Conservation (phyloP, 2,329 filamentous ascomycete species). For the Neobulgaria alba region DNA sequence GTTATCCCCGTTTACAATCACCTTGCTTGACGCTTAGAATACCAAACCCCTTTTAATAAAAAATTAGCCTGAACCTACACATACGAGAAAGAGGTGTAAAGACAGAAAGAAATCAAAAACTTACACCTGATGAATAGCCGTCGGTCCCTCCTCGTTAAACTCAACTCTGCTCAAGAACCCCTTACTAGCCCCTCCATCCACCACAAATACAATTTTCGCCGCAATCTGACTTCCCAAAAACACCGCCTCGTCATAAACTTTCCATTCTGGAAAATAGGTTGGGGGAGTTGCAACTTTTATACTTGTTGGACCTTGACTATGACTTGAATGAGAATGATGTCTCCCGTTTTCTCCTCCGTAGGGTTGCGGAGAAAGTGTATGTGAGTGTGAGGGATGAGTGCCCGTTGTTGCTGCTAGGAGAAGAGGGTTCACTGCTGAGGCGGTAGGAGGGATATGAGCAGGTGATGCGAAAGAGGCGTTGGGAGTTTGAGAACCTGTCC, state of each 20-base stretch:
- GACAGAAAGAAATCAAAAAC: conserved; percentile 6
- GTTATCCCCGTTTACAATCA: too few species aligned
- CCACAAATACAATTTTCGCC: conserved; percentile 62
- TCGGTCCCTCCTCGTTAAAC: conserved; percentile 29
- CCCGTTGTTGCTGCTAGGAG: conserved; percentile 84
- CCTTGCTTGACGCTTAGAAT: too few species aligned
- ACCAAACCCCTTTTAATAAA: too few species aligned
- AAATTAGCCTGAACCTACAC: too few species aligned
- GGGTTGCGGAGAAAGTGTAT: conserved; percentile 32
- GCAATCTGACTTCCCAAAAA: conserved; percentile 68
- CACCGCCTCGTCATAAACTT: conserved; percentile 48
- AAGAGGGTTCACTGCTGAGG: conserved; percentile 71
- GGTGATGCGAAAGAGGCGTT: conserved; percentile 38
- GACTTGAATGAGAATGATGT: conserved; percentile 49
- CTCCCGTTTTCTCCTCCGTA: conserved; percentile 23
- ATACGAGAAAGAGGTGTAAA: too few species aligned
- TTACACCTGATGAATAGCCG: conserved; percentile 30
- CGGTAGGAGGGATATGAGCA: conserved; percentile 47
- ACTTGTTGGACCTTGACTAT: conserved; percentile 59
- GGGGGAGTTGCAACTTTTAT: conserved; percentile 59
- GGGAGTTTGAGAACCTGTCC: conserved; percentile 87
- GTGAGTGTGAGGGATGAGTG: conserved; percentile 26
- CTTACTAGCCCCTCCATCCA: conserved; percentile 53
- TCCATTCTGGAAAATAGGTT: conserved; percentile 63
- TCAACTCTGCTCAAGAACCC: conserved; percentile 56